Evolutionary conservation across 805 yeast genomes (phyloP).

Genomic region (Cyberlindnera mississippiensis): DNA sequence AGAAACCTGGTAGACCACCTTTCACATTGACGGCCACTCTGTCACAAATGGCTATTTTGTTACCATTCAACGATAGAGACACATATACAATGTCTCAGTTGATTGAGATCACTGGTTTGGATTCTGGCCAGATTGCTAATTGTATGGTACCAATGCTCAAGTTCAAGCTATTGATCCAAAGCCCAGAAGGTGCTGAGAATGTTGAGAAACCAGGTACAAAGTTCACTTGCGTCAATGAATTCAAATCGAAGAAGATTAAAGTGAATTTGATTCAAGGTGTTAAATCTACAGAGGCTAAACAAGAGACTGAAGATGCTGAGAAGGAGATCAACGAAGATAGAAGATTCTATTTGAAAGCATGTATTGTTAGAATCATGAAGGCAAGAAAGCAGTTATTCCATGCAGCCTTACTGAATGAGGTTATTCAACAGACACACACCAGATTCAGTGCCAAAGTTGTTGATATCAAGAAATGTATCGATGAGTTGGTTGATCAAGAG

Average conservation of each 20-base stretch:
- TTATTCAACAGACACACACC: conserved; percentile 73
- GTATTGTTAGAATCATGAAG: conserved; percentile 95
- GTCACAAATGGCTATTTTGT: conserved; percentile 80
- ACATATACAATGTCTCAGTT: conserved; percentile 59
- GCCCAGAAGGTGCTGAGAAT: conserved; percentile 57
- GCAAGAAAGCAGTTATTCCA: conserved; percentile 80
- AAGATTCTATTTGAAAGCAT: conserved; percentile 81
- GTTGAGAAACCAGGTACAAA: conserved; percentile 49
- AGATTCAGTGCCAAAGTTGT: conserved; percentile 83
- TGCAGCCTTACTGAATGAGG: conserved; percentile 79
- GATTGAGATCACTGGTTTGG: conserved; percentile 62
- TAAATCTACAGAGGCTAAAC: conserved; percentile 50
- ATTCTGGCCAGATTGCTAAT: conserved; percentile 63
- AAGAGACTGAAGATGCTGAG: conserved; percentile 69
- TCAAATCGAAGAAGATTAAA: conserved; percentile 77
- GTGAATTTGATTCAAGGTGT: conserved; percentile 71
- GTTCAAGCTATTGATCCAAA: conserved; percentile 66
- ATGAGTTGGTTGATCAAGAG: conserved; percentile 78
- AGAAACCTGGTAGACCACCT: conserved; percentile 78
- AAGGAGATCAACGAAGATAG: conserved; percentile 85
- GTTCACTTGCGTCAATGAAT: conserved; percentile 73
- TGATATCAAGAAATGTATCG: conserved; percentile 85
- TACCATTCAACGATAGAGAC: conserved; percentile 74
- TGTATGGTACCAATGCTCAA: conserved; percentile 77
- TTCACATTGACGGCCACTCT: conserved; percentile 77